Evolutionary conservation across 306 rosid genomes (phyloP).

Genomic region (Malus sylvestris): DNA sequence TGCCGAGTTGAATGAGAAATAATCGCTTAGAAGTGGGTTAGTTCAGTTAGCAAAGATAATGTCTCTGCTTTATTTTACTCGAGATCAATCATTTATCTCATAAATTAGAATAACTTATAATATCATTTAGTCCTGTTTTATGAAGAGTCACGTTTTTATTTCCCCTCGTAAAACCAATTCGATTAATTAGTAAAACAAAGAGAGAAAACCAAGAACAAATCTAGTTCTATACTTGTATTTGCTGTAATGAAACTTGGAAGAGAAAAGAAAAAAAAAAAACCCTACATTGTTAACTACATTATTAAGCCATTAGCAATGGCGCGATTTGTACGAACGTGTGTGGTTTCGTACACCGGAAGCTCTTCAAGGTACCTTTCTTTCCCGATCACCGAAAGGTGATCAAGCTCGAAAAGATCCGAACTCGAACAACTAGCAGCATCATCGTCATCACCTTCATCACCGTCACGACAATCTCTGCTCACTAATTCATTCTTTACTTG

Average conservation of each 20-base stretch:
- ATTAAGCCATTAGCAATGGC: conserved; percentile 56
- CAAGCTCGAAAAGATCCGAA: conserved; percentile 94
- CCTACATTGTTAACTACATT: conserved; percentile 16
- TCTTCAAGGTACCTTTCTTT: conserved; percentile 51
- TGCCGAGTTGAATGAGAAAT: background rate
- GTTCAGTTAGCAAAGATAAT: background rate
- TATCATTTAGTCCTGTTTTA: background rate
- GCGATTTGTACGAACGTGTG: conserved; percentile 52
- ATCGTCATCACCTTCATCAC: conserved; percentile 32
- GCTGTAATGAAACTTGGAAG: background rate
- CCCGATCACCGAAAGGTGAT: conserved; percentile 47
- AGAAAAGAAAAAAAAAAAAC: background rate
- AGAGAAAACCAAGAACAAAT: background rate
- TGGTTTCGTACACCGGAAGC: conserved; percentile 89
- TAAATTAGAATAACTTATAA: no score
- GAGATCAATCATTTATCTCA: background rate
- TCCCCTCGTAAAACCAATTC: background rate
- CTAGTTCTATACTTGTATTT: background rate
- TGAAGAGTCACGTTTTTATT: background rate
- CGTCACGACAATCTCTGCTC: conserved; percentile 15
- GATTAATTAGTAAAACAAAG: background rate
- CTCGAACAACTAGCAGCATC: conserved; percentile 75
- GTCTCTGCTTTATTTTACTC: background rate
- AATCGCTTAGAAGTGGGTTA: background rate
- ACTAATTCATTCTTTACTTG: conserved; percentile 34